Base-by-base conservation (phyloP, 176 grass and related monocot species). In the Eleusine indica region DNA sequence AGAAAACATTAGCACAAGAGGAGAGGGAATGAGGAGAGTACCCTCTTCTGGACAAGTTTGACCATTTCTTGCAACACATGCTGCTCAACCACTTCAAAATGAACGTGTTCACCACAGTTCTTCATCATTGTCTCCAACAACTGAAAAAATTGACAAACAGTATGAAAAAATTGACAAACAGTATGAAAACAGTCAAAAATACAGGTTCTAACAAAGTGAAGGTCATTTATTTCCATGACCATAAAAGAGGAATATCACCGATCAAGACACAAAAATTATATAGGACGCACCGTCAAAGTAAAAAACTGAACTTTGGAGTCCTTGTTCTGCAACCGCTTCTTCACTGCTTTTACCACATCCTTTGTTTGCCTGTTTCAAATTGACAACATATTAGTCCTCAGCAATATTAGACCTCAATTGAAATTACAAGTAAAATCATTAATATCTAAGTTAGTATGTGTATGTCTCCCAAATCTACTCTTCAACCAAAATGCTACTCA, bases 61-160 rank as follows among this genome's bases (percentile, higher is more conserved):
- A 90, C 87, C 86, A 99, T 96, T 82, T 99, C 97, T 82, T 80
- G 87, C 21, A 99, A 84, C 92, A 96, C 58, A 80, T 92, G 88
- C 32, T 85, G 86, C 38, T 96, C 83, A 84, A 77, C 89, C 83
- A 99, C 86, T 91, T 99, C 87, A 84, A 85, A 96, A 81, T 91
- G 97, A 67, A 99, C 89, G 10, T 94, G 70, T 53, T 94, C 91
- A 42, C 87, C 83, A 81, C 97, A 99, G 65, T 99, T 99, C 81
- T 99, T 96, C 78, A 99, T 90, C 91, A 99, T 82, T 78, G 97
- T 96, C 78, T 99, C 97, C 88, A 99, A 87, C 56, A 99, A 84
- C 97, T 99, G 86, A 41, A 87, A 75, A 75, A 25, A 32, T 76
- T 54, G 18, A 15, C 30, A 58, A 51, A 3, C 0, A 17, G 9